These are phyloP conservation scores for Wickerhamomyces bovis DNA, from an alignment of 805 yeast species.

Conservation along the genomic window DNA sequence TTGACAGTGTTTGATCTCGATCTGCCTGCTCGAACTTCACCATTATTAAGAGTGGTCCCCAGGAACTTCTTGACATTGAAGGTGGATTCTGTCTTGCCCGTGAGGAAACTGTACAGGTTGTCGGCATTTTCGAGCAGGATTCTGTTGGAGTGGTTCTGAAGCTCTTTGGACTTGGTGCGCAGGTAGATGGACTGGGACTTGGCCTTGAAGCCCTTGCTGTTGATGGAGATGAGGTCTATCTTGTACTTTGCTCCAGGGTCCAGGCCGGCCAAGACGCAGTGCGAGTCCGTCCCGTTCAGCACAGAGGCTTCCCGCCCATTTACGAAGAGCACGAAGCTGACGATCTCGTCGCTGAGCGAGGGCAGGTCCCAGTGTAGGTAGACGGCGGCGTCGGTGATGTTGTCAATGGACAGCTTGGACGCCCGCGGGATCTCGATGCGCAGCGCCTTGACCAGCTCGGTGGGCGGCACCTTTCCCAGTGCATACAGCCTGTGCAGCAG, in stretches of 20 bases:
- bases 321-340: slow-evolving; percentile 31
- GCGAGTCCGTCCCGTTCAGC: slow-evolving; percentile 30
- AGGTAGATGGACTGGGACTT: slow-evolving; percentile 35
- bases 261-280: slow-evolving; percentile 30
- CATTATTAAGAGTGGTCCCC: slow-evolving; percentile 5
- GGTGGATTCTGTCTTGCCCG: slow-evolving; percentile 23
- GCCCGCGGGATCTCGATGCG: slow-evolving; percentile 50
- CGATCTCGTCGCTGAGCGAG: slow-evolving; percentile 20
- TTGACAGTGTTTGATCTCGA: slow-evolving; percentile 31
- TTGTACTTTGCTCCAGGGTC: slow-evolving; percentile 33
- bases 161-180: slow-evolving; percentile 29
- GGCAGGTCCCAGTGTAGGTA: slow-evolving; percentile 50
- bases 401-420: slow-evolving; percentile 50
- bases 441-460: slow-evolving; percentile 38
- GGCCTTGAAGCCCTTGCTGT: slow-evolving; percentile 33
- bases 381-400: slow-evolving; percentile 39
- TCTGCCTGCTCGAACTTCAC: slow-evolving; percentile 16
- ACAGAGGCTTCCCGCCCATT: slow-evolving; percentile 33
- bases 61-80: slow-evolving; percentile 20
- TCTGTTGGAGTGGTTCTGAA: slow-evolving; percentile 17
- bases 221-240: slow-evolving; percentile 38
- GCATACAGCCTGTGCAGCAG: slow-evolving; percentile 16
- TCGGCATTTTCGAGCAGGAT: slow-evolving; percentile 33
- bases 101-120: slow-evolving; percentile 28
- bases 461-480: slow-evolving; percentile 34